Evolutionary conservation across 2,329 filamentous ascomycete genomes (phyloP).

Genomic region (Microsporum canis): DNA sequence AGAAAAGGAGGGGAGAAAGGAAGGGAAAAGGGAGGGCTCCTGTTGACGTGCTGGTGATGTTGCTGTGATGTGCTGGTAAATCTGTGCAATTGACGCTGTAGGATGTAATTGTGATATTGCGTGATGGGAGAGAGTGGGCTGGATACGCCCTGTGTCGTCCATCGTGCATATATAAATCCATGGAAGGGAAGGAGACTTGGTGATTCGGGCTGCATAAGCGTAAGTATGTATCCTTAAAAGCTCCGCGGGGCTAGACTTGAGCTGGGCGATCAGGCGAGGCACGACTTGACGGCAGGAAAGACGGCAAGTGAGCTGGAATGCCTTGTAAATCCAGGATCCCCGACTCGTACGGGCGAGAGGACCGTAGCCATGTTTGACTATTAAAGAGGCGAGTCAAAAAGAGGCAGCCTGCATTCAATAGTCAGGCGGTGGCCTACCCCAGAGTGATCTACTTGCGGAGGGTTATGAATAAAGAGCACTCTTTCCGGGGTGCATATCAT

Average conservation of each 20-base stretch:
- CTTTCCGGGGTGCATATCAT: background rate
- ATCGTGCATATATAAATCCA: background rate
- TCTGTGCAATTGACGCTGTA: background rate
- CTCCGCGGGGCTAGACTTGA: background rate
- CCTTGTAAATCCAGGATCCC: no score
- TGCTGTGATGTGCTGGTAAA: background rate
- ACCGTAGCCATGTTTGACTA: no score
- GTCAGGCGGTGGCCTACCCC: background rate
- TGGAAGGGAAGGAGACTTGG: background rate
- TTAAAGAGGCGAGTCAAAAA: background rate
- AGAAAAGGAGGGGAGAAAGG: background rate
- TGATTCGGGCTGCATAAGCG: background rate
- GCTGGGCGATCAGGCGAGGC: background rate
- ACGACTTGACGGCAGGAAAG: background rate
- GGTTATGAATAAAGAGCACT: background rate
- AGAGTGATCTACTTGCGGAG: background rate
- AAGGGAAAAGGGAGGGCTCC: background rate
- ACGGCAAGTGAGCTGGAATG: background rate
- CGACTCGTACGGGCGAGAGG: no score
- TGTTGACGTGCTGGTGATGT: background rate
- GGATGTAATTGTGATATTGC: background rate
- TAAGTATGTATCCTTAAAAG: background rate
- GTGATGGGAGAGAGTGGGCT: background rate
- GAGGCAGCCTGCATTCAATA: background rate
- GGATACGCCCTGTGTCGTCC: background rate